Evolutionary conservation across 768 basidiomycete genomes (phyloP), one percentile per base, ranked within the genome.

Genomic region (Suillus discolor): DNA sequence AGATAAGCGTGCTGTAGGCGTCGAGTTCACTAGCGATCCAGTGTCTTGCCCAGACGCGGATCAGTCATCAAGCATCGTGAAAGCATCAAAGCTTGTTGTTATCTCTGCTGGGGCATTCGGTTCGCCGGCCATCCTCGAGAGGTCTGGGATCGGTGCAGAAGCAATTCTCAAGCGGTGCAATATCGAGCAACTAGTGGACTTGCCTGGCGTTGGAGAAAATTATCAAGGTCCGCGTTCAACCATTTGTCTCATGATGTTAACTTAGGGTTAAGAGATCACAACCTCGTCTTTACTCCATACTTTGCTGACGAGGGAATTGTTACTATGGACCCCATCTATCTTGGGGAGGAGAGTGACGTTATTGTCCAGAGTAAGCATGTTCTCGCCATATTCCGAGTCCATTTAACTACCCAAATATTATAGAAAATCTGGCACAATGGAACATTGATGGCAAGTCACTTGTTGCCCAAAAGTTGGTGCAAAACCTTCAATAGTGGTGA

Each of bases 391-490:
- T 73, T 1, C 25, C 5, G 6, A 57, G n/a, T 42, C 12, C 15
- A 3, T 41, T 31, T 54, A 15, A 60, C 11, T 44, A 2, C 2
- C 18, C 34, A 15, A 31, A 28, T 57, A 18, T 31, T 11, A 20
- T 39, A 67, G 66, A n/a, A 41, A 74, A 73, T 66, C 62, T 63
- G 9, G 71, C 60, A 15, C 70, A 79, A 61, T 82, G 75, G 71
- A 62, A 67, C n/a, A 69, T 75, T 41, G 68, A 76, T 3, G 85
- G 83, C 0, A 75, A 73, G 42, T 85, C 85, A 7, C 67, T 82
- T 41, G 75, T 88, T 69, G 79, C 85, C 0, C 80, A 84, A 69
- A 89, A 87, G 88, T 87, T 57, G 20, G 79, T 64, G 28, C 2
- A 68, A 25, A 41, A 13, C 6, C 23, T 51, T 28, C 7, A 4